Evolutionary conservation across 2,329 filamentous ascomycete species (phyloP), one percentile per base, ranked within the genome.

Genomic region (Penicillium sp.): DNA sequence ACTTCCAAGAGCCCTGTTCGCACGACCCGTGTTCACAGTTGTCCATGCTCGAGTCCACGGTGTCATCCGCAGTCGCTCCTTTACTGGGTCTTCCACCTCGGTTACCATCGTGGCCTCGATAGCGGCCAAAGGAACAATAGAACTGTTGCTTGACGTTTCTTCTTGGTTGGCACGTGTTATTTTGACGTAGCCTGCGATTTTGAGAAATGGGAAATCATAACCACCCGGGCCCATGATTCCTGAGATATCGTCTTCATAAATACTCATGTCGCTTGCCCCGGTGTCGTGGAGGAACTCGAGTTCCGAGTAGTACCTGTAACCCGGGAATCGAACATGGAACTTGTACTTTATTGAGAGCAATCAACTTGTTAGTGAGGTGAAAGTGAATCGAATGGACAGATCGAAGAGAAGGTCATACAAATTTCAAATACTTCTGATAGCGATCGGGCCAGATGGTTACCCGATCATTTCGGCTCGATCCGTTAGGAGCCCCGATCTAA

Each of bases 31-130:
- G 15, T 47, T 47, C 24, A 50, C 26, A 1, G 24, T 24, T 22
- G 47, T 33, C 47, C 47, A 50, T 33, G 28, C 47, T n/a, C 47
- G 47, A 33, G 47, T 50, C 47, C 28, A 50, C 2, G 15, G 22
- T 26, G 44, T 47, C 44, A 47, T 47, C 12, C 44, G 44, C 2
- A 47, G 24, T 9, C 24, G 13, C 44, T 28, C 44, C 44, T 26
- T 47, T 7, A 24, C 15, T 17, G 44, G 44, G 15, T 47, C 44
- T 17, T 28, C 24, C 1, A 28, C 3, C 24, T 47, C 15, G 24
- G 22, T 47, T 5, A 47, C 24, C 2, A 47, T 26, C 5, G 44
- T 47, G 24, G 44, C 44, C 24, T 47, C 44, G 44, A 47, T 47
- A 2, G 24, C 22, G 15, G 3, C 44, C 44, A 47, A 6, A 28